Base-by-base conservation (phyloP, 2,329 filamentous ascomycete species). In the Arthrobotrys iridis region DNA sequence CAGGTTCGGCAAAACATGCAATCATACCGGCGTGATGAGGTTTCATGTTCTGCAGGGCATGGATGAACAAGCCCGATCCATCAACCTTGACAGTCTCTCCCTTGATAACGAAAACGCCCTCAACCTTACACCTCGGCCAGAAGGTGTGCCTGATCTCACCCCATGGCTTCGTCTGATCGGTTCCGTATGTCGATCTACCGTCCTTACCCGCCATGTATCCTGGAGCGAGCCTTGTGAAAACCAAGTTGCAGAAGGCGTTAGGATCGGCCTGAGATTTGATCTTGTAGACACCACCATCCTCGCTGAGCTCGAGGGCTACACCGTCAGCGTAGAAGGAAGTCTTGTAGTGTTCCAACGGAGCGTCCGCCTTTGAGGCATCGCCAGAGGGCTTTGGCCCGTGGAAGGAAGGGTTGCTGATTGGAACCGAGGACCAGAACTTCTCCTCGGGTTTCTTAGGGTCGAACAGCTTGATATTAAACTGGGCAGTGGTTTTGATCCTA, bases 31-130 rank as follows among this genome's bases (percentile, higher is more conserved):
- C 91, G 82, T 99, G 96, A 83, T 99, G 95, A 41, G 95, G 95
- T 87, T 99, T 99, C 94, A 98, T 98, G 82, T 93, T 95, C 84
- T 98, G 95, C 58, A 98, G 85, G 41, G 93, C 93, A 82, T 95
- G 91, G 78, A 90, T 86, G 83, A 93, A 94, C 80, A 96, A 85
- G 30, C 89, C 93, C 77, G 86, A 88, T 68, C 94, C 94, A 80
- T 88, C 90, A 82, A 97, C 89, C 82, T 97, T 90, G 77, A 97
- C 86, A 37, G 91, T 88, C 52, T 93, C 92, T 33, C 92, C 89
- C 79, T 91, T 87, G 74, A 93, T 96, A 77, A 91, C 88, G 22
- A 71, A 71, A 15, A 72, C 70, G 59, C 95, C 95, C 82, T 94
- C 91, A 10, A 90, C 88, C 50, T 85, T 86, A 83, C 92, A 95